Base-by-base conservation (phyloP, 805 yeast genomes). In the Candida ortonii region DNA sequence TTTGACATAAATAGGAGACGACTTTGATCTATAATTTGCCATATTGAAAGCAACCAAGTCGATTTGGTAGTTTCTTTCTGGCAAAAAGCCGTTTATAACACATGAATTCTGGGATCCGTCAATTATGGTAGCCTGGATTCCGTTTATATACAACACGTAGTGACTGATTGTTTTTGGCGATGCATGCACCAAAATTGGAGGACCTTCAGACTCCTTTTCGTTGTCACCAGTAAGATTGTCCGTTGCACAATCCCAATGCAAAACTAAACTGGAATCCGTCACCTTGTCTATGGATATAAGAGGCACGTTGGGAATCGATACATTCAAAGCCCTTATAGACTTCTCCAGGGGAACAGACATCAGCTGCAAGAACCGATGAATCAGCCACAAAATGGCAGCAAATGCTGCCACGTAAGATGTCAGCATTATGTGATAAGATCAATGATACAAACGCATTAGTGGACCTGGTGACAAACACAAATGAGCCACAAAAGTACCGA, bases 231-330 rank as follows among this genome's bases (percentile, higher is more conserved):
- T 20, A n/a, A 22, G 21, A n/a, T n/a, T n/a, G n/a, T n/a, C n/a
- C 7, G 28, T 22, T 6, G 37, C 47, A 26, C 38, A 36, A 25
- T 73, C 79, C 82, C 84, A 78, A 47, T 76, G 84, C 20, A 78
- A 38, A 16, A 65, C 67, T 23, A 75, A 70, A 17, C 71, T 57
- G 7, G 58, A 49, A 22, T 61, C 55, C 5, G 72, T 65, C 30
- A 78, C 68, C 44, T 69, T 67, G 47, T 76, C 83, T 6, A 78
- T 66, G 31, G 80, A 75, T 11, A 78, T 61, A 28, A 60, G 55
- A 3, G 82, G 81, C 6, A 73, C 62, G 36, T 66, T 70, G 4
- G 85, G 85, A 21, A 78, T 71, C 18, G 70, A 71, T 14, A 77
- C 65, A 43, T 68, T 66, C 25, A 78, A 55, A 21, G 65, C 64